Evolutionary conservation across 768 basidiomycete species (phyloP).

Genomic region (Suillus fuscotomentosus): DNA sequence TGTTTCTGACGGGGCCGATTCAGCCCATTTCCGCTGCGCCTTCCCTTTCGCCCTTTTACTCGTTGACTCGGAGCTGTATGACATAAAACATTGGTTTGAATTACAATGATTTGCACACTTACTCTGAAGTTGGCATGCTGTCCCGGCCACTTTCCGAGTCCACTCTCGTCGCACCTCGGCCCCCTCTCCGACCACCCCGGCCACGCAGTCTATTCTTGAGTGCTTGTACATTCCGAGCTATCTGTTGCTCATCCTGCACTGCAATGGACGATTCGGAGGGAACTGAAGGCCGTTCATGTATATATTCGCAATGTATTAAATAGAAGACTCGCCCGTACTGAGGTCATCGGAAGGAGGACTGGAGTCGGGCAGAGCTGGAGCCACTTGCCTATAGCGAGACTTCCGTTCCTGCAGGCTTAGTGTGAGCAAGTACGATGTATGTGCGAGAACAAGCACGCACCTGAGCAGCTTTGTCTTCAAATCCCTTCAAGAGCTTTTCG

Average conservation of each 20-base stretch:
- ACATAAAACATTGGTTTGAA: background rate
- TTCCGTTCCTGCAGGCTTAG: constrained; percentile 60
- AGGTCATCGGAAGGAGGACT: constrained; percentile 57
- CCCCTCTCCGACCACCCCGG: constrained; percentile 59
- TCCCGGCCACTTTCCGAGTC: constrained; percentile 58
- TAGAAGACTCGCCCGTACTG: constrained; percentile 48
- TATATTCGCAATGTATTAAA: background rate
- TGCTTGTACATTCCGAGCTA: constrained; percentile 88
- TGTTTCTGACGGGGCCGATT: constrained; percentile 71
- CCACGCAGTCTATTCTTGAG: constrained; percentile 84
- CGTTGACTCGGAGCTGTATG: constrained; percentile 59
- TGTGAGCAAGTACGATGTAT: constrained; percentile 1
- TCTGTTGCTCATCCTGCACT: constrained; percentile 81
- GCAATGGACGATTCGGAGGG: constrained; percentile 49
- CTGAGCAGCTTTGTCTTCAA: constrained; percentile 76
- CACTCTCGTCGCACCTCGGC: constrained; percentile 46
- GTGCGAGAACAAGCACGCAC: constrained; percentile 32
- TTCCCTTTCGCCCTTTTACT: constrained; percentile 69
- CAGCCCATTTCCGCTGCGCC: constrained; percentile 88
- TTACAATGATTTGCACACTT: constrained; percentile 26
- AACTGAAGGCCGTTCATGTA: constrained; percentile 26
- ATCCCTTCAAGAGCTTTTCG: constrained; percentile 66
- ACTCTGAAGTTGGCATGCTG: constrained; percentile 71
- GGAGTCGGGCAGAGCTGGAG: constrained; percentile 35
- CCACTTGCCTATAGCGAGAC: constrained; percentile 49